Base-by-base conservation (phyloP, 148 eudicot species). In the Silene uniflora region DNA sequence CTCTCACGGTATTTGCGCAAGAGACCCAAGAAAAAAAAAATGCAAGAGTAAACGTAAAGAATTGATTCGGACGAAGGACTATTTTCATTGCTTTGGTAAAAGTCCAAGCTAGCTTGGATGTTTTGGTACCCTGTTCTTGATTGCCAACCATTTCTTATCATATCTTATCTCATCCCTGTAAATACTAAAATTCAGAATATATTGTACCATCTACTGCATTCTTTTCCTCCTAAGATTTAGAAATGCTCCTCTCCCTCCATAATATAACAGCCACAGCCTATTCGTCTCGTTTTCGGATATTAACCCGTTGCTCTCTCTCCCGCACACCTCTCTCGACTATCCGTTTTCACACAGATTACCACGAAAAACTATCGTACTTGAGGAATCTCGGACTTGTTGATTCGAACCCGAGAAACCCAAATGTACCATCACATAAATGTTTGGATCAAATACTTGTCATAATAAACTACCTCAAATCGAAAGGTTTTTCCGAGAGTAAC, bases 401-500 rank as follows among this genome's bases (percentile, higher is more conserved):
- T 67, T 62, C 80, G 19, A 74, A 82, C 59, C 79, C 90, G 23
- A 81, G 46, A 73, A 69, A 63, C 66, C 82, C 49, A 21, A 76
- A 62, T 67, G 39, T 73, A 59, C 87, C 85, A 11, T 81, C 93
- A 55, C 86, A 84, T 6, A 66, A 75, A 69, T 54, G 69, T 74
- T 42, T 89, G 21, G 71, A 78, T 75, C 82, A 79, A 25, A 84
- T 87, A 76, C 81, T 87, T 19, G 64, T 81, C 73, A 77, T 89
- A 70, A 80, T 89, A 17, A 58, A 83, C 72, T 83, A 72, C 80
- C 80, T 89, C 62, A 84, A 86, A 78, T 83, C 93, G 47, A 70
- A 80, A 66, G 93, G 91, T 73, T 84, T 89, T 49, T 78, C 83
- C 5, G 87, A 86, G 17, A 71, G 78, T 19, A 82, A 86, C 58